Base-by-base conservation (phyloP, 2,329 filamentous ascomycete genomes). In the Trichoderma atroviride region DNA sequence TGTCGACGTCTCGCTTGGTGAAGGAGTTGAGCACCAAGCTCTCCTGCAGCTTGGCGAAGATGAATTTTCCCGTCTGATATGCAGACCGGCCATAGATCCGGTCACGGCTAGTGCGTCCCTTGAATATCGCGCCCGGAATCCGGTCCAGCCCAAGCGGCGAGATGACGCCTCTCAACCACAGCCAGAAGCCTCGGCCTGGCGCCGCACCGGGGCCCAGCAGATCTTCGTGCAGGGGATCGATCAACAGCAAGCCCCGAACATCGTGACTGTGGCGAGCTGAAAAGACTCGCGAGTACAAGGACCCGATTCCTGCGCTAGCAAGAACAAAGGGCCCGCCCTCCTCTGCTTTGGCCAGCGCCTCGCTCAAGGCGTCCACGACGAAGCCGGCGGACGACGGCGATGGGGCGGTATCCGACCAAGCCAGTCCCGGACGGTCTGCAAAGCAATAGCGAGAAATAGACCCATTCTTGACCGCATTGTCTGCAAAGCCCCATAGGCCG, bases 361-460 rank as follows among this genome's bases (percentile, higher is more conserved):
- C 94, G 55, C 93, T 94, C 31, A 98, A 84, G 0, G 90, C 93
- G 76, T 97, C 94, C 5, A 92, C 90, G n/a, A 92, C 91, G 88
- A 97, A 97, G 55, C 94, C 94, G 5, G 93, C 95, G 5, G 93
- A 97, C 74, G 97, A 90, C 0, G 96, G 96, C 6, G 94, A 97
- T 2, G 96, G 96, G 0, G 95, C 94, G 68, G 96, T 95, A 80
- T 99, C 96, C 58, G 87, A 89, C 85, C 93, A 97, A 7, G 87
- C 95, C 68, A 95, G 87, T 1, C 96, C 96, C 0, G 96, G 96
- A 27, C 96, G 91, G 78, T 99, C 96, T 78, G 93, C 94, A 80
- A 97, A 97, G 84, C 96, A 99, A 82, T 97, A 98, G 70, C 95
- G 89, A 68, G 85, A 83, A 74, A 99, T 96, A 57, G 91, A 92